Base-by-base conservation (phyloP, 371 early-diverging fungal genomes). In the Cokeromyces recurvatus region DNA sequence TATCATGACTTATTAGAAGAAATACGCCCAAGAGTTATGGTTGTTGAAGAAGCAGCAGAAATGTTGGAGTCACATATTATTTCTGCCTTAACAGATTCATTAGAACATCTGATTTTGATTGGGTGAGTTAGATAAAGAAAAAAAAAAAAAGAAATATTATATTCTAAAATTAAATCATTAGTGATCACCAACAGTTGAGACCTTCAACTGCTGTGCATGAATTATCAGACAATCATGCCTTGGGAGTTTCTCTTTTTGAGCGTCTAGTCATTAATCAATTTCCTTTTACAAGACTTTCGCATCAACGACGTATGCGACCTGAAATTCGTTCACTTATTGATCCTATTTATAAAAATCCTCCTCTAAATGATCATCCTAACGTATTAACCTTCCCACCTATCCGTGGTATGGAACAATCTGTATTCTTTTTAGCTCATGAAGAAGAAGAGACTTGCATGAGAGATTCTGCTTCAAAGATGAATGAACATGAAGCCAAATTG, bases 1-100 rank as follows among this genome's bases (percentile, higher is more conserved):
- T 79, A 79, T 36, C 83, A 82, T 29, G 76, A 75, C 51, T 51
- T 81, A 10, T 49, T 83, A 4, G 68, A 68, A 31, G 55, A 59
- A 29, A 59, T 82, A 24, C 53, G 51, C 20, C 79, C 84, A 10
- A 66, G 64, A 35, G 53, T 83, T n/a, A 69, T 83, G 63, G 67
- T 84, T 2, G 72, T 79, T 14, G 89, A 88, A 63, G 89, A 88
- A 66, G 87, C 87, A 0, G 86, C 84, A 0, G 89, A 88, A 55
- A 81, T 84, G 46, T 41, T 88, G 48, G 89, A 88, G 51, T 70
- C 86, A 0, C 87, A 88, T 55, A 71, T 86, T 12, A 51, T 85
- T 7, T 63, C 82, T 25, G 77, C 83, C 0, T 51, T 88, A 23
- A 74, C 81, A 2, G 64, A 58, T 1, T 67, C 76, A 1, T 46